phyloP scores from a whole-genome alignment of 257 asterid genomes.

The Sherardia arvensis region DNA sequence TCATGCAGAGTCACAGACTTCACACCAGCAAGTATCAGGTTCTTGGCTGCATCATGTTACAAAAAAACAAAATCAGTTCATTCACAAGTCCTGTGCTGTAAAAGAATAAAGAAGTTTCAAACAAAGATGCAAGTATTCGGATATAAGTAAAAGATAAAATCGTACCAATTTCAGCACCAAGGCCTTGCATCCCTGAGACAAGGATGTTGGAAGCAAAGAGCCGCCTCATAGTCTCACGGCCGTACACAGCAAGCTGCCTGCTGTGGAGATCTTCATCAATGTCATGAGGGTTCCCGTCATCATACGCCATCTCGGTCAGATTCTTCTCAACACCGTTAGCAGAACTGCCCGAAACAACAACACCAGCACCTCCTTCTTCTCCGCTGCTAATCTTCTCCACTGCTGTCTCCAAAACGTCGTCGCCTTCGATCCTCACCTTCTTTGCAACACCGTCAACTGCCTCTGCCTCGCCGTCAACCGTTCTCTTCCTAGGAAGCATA shows the following conservation, averaged over 20 bases:
- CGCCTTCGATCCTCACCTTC: not conserved
- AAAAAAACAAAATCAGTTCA: not conserved
- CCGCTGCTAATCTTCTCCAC: conserved; percentile 31
- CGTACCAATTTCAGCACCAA: conserved; percentile 82
- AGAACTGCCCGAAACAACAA: not conserved
- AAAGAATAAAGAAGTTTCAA: too few relatives aligned
- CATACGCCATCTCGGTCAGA: conserved; percentile 84
- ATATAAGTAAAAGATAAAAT: not conserved
- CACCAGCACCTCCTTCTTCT: too few relatives aligned
- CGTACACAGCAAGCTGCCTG: conserved; percentile 90
- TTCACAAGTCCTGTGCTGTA: not conserved
- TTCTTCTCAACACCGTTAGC: not conserved
- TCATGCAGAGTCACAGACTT: conserved; percentile 91
- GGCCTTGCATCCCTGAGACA: conserved; percentile 88
- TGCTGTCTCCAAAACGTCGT: not conserved
- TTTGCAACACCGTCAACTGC: not conserved
- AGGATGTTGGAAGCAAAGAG: conserved; percentile 83
- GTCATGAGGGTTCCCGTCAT: conserved; percentile 67
- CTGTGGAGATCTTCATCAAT: conserved; percentile 99
- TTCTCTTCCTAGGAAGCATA: conserved; percentile 94
- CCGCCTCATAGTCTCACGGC: conserved; percentile 89
- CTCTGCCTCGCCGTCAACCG: conserved; percentile 59
- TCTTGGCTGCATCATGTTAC: conserved; percentile 62
- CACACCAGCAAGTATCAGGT: conserved; percentile 89
- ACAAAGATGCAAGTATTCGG: too few relatives aligned